These are phyloP conservation scores for Xylariaceae sp. DNA, from an alignment of 2,329 filamentous ascomycete species.

Conservation along the genomic window DNA sequence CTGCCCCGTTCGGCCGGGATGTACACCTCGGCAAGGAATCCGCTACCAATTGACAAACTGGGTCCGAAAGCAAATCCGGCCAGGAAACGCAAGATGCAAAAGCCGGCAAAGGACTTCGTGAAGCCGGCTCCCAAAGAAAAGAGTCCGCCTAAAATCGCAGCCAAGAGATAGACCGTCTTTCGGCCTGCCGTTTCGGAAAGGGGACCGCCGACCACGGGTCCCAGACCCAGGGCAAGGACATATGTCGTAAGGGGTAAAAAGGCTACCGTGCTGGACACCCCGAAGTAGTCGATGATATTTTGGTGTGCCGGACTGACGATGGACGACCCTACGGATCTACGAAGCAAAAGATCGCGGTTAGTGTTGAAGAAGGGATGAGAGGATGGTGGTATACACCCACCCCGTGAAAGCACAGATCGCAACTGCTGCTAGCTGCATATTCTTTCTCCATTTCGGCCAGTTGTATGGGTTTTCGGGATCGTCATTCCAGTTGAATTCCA, in stretches of 20 bases:
- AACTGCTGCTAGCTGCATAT: conserved; percentile 35
- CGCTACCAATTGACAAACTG: conserved; percentile 44
- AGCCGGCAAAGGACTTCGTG: conserved; percentile 42
- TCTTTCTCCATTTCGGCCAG: conserved; percentile 41
- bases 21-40: conserved; percentile 47
- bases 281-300: conserved; percentile 48
- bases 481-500: conserved; percentile 32
- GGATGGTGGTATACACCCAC: conserved; percentile 28
- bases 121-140: conserved; percentile 53
- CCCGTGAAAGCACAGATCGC: conserved; percentile 38
- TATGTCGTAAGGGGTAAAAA: conserved; percentile 57
- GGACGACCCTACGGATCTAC: conserved; percentile 48
- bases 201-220: conserved; percentile 54
- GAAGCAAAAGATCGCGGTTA: background rate
- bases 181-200: conserved; percentile 55
- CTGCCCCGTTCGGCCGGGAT: conserved; percentile 37
- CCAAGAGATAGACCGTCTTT: conserved; percentile 44
- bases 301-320: conserved; percentile 45
- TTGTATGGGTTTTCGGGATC: conserved; percentile 47
- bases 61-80: conserved; percentile 48
- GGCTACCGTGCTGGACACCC: conserved; percentile 48
- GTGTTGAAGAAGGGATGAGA: background rate
- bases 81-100: conserved; percentile 53
- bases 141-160: conserved; percentile 43
- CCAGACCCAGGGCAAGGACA: conserved; percentile 53